Base-by-base conservation (phyloP, 306 rosid species). In the Malus domestica region DNA sequence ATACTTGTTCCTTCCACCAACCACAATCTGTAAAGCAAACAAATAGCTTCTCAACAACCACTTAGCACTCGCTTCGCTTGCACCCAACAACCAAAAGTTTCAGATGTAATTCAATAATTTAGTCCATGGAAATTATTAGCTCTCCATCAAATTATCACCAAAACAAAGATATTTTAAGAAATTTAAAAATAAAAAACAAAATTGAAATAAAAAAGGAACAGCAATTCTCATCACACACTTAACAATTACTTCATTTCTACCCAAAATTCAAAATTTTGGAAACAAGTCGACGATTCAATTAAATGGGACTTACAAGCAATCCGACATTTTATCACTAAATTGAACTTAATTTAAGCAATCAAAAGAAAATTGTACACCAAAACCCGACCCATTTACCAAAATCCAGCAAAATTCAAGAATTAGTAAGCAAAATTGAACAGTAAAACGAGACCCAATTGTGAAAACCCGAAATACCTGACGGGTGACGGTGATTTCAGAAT, bases 1-100 rank as follows among this genome's bases (percentile, higher is more conserved):
- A 74, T 95, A 92, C 71, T 92, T 95, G 87, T 95, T 95, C 86
- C 99, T 85, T 14, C 99, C 99, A 72, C 99, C 99, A 64, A 95
- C 97, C 70, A 95, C 97, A 83, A 92, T 95, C 99, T 95, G 90
- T 81, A 84, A 14, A 76, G 60, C 67, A 45, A 67, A 52, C 77
- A 66, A 88, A 68, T 35, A 8, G 8, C 32, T 22, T 67, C 27
- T 32, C 45, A 75, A 35, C 70, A 61, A 33, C 55, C 6, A 44
- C 77, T 60, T 11, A 60, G 20, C 29, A 25, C 16, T 3, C 3
- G 10, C 32, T 73, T 60, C 25, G 19, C 25, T 23, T 66, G 6
- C 23, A 20, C 49, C 49, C 7, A 9, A 33, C 11, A 65, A 65
- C 3, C 12, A 6, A 55, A 35, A 58, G 4, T 4, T 49, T 16